Conservation (phyloP, 2,329 filamentous ascomycete genomes). For the Didymosphaeria variabile region DNA sequence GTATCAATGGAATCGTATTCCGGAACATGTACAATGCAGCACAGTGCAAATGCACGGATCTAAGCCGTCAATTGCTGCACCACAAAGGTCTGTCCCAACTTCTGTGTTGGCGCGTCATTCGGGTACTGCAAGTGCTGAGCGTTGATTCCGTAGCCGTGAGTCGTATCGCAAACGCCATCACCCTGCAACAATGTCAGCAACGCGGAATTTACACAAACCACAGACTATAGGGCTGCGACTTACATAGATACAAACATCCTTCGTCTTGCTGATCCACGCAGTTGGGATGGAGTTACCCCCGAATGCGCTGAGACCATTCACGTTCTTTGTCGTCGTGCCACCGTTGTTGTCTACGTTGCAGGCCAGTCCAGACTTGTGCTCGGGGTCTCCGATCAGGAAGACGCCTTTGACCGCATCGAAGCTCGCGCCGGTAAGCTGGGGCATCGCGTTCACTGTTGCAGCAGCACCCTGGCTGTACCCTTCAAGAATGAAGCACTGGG, state of each 20-base stretch:
- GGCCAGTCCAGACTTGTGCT: conserved; percentile 41
- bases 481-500: conserved; percentile 49
- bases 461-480: conserved; percentile 51
- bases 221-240: conserved; percentile 18
- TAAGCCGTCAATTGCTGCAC: conserved; percentile 20
- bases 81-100: conserved; percentile 37
- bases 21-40: too few species aligned
- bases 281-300: conserved; percentile 28
- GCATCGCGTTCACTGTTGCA: conserved; percentile 46
- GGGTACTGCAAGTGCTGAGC: conserved; percentile 41
- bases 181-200: conserved; percentile 28
- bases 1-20: not conserved
- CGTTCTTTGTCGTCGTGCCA: conserved; percentile 43
- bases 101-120: conserved; percentile 36
- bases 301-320: conserved; percentile 33
- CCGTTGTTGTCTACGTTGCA: conserved; percentile 50
- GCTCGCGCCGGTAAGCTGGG: conserved; percentile 39
- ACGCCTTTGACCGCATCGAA: conserved; percentile 50
- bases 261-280: conserved; percentile 47
- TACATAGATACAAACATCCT: conserved; percentile 49
- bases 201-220: not conserved
- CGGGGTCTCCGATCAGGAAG: conserved; percentile 47
- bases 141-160: conserved; percentile 43
- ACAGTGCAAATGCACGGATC: not conserved
- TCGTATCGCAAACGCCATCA: conserved; percentile 50